Conservation (phyloP, 2,329 filamentous ascomycete genomes). For the Ciborinia camelliae region DNA sequence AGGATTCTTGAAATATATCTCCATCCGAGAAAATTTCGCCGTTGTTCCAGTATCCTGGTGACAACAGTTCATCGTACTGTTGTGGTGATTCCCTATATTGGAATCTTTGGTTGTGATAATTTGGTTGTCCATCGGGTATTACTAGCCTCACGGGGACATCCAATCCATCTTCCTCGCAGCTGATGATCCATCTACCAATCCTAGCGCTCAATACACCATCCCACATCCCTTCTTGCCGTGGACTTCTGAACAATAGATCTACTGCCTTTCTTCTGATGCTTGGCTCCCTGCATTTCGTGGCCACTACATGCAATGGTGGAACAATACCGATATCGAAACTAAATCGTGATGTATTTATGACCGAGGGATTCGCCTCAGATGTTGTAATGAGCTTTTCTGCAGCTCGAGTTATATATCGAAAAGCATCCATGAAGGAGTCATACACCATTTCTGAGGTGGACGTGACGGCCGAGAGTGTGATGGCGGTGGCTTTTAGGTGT, state of each 20-base stretch:
- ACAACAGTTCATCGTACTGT: neutral
- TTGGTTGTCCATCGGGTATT: neutral
- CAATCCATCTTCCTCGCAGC: slow-evolving; percentile 33
- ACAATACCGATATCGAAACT: slow-evolving; percentile 63
- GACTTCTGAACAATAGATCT: slow-evolving; percentile 54
- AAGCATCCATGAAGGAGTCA: slow-evolving; percentile 28
- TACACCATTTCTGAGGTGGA: slow-evolving; percentile 33
- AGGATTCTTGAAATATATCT: neutral
- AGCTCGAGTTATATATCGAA: slow-evolving; percentile 31
- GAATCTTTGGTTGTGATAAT: neutral
- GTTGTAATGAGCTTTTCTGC: slow-evolving; percentile 23
- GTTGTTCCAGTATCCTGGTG: neutral
- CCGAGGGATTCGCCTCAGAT: slow-evolving; percentile 23
- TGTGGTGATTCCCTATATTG: neutral
- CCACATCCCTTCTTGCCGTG: slow-evolving; percentile 67
- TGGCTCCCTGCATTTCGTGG: slow-evolving; percentile 61
- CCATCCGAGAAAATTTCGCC: neutral
- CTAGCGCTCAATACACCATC: slow-evolving; percentile 42
- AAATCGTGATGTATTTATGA: slow-evolving; percentile 46
- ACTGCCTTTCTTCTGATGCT: slow-evolving; percentile 57
- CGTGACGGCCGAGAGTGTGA: slow-evolving; percentile 25
- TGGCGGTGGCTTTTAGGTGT: slow-evolving; percentile 24
- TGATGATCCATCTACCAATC: slow-evolving; percentile 31
- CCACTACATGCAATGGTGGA: slow-evolving; percentile 62
- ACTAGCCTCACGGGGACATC: slow-evolving; percentile 16